phyloP scores from a whole-genome alignment of 768 basidiomycete genomes.

The Boletus coccyginus region DNA sequence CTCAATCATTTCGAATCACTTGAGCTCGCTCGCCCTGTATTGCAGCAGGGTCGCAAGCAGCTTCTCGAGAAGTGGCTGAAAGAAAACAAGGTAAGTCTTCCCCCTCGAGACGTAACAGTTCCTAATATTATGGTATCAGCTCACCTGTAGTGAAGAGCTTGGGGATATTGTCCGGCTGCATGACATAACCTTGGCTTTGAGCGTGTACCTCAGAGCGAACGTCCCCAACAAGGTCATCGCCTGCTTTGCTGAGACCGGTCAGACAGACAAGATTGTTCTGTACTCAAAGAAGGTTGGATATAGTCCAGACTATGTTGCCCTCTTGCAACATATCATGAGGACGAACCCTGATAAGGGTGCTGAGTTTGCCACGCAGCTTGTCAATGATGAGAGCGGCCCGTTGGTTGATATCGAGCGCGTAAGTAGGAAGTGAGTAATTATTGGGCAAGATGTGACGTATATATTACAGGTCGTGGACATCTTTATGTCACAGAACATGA shows the following conservation, averaged over 20 bases:
- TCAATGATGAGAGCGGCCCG: slow-evolving; percentile 90
- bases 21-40: slow-evolving; percentile 92
- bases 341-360: slow-evolving; percentile 96
- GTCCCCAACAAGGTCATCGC: slow-evolving; percentile 98
- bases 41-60: slow-evolving; percentile 95
- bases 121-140: slow-evolving; percentile 42
- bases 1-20: slow-evolving; percentile 95
- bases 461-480: slow-evolving; percentile 85
- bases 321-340: slow-evolving; percentile 95
- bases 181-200: slow-evolving; percentile 96
- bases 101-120: slow-evolving; percentile 2
- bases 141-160: slow-evolving; percentile 97
- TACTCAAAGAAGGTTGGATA: slow-evolving; percentile 98
- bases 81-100: slow-evolving; percentile 82
- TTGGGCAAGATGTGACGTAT: neutral
- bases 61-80: slow-evolving; percentile 99
- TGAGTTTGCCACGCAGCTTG: slow-evolving; percentile 93
- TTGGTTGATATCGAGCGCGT: slow-evolving; percentile 92
- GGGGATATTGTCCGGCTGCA: slow-evolving; percentile 93
- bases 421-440: slow-evolving; percentile 21
- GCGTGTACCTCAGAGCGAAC: slow-evolving; percentile 96
- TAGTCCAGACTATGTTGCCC: slow-evolving; percentile 85
- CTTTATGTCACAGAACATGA: slow-evolving; percentile 99
- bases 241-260: slow-evolving; percentile 98
- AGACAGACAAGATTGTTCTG: slow-evolving; percentile 96